phyloP scores from a whole-genome alignment of 768 basidiomycete genomes.

The Pulveroboletus frians region DNA sequence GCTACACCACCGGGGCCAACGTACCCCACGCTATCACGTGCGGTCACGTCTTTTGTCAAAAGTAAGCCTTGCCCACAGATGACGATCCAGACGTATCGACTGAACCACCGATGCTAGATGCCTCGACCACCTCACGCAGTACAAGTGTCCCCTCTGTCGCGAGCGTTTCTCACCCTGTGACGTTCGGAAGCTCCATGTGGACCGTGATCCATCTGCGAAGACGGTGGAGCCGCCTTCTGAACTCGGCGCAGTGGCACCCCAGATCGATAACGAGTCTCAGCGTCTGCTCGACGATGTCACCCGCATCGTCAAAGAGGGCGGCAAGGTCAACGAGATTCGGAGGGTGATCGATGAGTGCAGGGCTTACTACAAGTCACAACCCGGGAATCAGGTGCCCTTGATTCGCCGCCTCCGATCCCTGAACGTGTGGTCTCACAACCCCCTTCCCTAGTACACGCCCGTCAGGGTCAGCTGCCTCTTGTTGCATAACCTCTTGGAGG shows the following conservation, averaged over 20 bases:
- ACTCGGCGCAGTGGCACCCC: slow-evolving; percentile 11
- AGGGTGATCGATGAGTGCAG: slow-evolving; percentile 48
- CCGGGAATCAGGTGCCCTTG: slow-evolving; percentile 41
- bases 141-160: slow-evolving; percentile 63
- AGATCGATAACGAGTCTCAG: slow-evolving; percentile 41
- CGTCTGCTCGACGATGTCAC: slow-evolving; percentile 51
- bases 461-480: slow-evolving; percentile 46
- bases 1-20: slow-evolving; percentile 47
- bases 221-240: slow-evolving; percentile 20
- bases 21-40: slow-evolving; percentile 63
- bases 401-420: slow-evolving; percentile 6
- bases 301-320: slow-evolving; percentile 51
- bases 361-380: slow-evolving; percentile 42
- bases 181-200: slow-evolving; percentile 55
- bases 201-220: slow-evolving; percentile 37
- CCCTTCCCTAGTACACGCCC: slow-evolving; percentile 41
- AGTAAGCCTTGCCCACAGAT: slow-evolving; percentile 20
- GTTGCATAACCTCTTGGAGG: slow-evolving; percentile 47
- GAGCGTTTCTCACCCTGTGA: slow-evolving; percentile 42
- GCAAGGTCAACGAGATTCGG: slow-evolving; percentile 45
- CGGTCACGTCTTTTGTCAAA: slow-evolving; percentile 66
- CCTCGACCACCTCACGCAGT: slow-evolving; percentile 43
- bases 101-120: slow-evolving; percentile 39
- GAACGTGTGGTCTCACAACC: slow-evolving; percentile 7
- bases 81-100: slow-evolving; percentile 5